phyloP scores from a whole-genome alignment of 371 early-diverging fungal genomes.

The Rhizopus stolonifer region DNA sequence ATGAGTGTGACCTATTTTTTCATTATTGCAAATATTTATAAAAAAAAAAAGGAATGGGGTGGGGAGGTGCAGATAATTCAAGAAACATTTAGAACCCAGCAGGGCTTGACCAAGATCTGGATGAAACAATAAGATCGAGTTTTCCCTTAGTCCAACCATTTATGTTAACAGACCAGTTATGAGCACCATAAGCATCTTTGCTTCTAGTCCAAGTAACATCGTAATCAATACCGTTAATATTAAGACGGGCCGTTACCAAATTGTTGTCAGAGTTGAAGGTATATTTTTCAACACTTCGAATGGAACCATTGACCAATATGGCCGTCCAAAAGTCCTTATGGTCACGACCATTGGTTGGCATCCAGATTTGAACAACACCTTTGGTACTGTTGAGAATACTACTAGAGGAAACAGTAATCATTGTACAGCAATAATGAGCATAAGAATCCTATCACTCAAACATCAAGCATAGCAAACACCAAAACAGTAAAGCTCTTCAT shows the following conservation, averaged over 20 bases:
- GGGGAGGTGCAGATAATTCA: too few species aligned
- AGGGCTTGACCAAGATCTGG: neutral
- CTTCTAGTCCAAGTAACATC: neutral
- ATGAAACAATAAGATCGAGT: neutral
- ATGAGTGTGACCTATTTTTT: too few species aligned
- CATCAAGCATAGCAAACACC: too few species aligned
- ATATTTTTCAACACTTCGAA: neutral
- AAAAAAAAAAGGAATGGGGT: too few species aligned
- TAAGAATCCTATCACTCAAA: neutral
- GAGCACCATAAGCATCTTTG: constrained; percentile 1
- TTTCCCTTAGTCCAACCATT: neutral
- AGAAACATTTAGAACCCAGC: too few species aligned
- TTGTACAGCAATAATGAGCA: neutral
- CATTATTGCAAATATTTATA: too few species aligned
- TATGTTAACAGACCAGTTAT: neutral
- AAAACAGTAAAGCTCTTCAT: too few species aligned
- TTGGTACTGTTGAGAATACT: neutral
- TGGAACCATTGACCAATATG: neutral
- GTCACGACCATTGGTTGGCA: neutral
- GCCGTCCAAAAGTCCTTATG: neutral
- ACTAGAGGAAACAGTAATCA: neutral
- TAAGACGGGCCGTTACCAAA: neutral
- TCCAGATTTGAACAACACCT: neutral
- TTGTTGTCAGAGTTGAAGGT: neutral
- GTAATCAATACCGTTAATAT: neutral